phyloP scores from a whole-genome alignment of 345 rosid genomes.

The Camelina hispida region DNA sequence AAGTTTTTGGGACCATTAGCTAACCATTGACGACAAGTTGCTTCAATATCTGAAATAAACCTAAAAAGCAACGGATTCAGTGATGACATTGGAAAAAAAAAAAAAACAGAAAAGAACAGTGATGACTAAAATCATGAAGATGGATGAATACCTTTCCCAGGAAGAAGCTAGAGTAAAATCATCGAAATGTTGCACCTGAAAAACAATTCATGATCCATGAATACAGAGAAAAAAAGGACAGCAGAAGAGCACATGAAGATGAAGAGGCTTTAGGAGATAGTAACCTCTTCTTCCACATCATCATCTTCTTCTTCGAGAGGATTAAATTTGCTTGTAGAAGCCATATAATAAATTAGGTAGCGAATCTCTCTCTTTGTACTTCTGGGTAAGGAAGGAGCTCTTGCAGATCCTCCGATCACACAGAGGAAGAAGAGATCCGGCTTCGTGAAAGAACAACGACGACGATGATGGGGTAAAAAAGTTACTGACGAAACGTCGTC shows the following conservation, averaged over 20 bases:
- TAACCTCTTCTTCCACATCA: slow-evolving; percentile 55
- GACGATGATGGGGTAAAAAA: slow-evolving; percentile 21
- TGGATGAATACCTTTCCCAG: slow-evolving; percentile 78
- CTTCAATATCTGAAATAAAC: slow-evolving; percentile 96
- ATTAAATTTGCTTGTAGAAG: slow-evolving; percentile 58
- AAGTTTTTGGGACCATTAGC: slow-evolving; percentile 88
- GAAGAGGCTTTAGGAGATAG: not conserved
- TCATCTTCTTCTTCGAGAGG: slow-evolving; percentile 53
- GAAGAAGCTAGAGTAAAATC: slow-evolving; percentile 98
- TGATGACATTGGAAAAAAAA: not conserved
- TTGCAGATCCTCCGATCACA: slow-evolving; percentile 44
- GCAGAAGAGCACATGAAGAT: slow-evolving; percentile 7
- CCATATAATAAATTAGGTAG: slow-evolving; percentile 51
- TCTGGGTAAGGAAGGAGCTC: slow-evolving; percentile 14
- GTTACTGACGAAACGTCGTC: slow-evolving; percentile 25
- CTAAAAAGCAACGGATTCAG: slow-evolving; percentile 46
- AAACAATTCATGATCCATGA: slow-evolving; percentile 16
- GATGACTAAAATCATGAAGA: slow-evolving; percentile 2
- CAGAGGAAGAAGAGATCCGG: slow-evolving; percentile 41
- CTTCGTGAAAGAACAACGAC: slow-evolving; percentile 30
- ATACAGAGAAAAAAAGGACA: slow-evolving; percentile 12
- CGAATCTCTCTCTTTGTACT: not conserved
- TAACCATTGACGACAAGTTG: slow-evolving; percentile 89
- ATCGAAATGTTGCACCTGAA: slow-evolving; percentile 86
- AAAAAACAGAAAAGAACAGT: slow-evolving; percentile 1